phyloP scores from a whole-genome alignment of 768 basidiomycete species.

The Boletales sp. region DNA sequence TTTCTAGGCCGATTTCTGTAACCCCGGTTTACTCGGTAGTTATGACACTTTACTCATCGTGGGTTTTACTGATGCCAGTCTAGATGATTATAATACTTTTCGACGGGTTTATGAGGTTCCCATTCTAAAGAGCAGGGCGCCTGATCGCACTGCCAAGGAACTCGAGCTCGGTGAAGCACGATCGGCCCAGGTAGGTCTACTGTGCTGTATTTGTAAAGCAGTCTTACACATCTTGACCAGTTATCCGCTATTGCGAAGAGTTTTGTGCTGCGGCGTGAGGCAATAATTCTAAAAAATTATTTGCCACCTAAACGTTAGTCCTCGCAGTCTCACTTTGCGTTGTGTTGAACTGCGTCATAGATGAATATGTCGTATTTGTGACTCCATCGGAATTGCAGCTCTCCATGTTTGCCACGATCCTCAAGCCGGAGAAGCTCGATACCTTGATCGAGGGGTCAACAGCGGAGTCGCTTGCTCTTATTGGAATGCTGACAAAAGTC shows the following conservation, averaged over 20 bases:
- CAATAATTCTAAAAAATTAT: constrained; percentile 74
- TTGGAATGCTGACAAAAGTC: constrained; percentile 81
- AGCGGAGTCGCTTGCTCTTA: constrained; percentile 74
- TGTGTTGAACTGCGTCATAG: constrained; percentile 37
- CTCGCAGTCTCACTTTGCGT: background rate
- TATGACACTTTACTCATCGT: background rate
- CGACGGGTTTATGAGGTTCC: constrained; percentile 81
- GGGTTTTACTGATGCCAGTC: background rate
- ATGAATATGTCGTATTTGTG: constrained; percentile 98
- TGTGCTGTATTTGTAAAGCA: background rate
- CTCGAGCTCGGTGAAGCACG: constrained; percentile 76
- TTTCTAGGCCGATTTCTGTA: constrained; percentile 83
- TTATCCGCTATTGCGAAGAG: constrained; percentile 71
- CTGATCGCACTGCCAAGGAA: constrained; percentile 67
- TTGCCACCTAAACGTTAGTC: constrained; percentile 87
- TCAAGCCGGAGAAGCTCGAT: constrained; percentile 68
- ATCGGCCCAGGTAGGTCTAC: constrained; percentile 58
- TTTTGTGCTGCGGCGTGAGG: constrained; percentile 89
- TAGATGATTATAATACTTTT: constrained; percentile 76
- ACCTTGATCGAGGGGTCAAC: constrained; percentile 67
- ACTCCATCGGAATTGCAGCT: constrained; percentile 83
- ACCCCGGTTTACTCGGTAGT: constrained; percentile 83
- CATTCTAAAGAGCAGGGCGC: constrained; percentile 81
- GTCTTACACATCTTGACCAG: constrained; percentile 35
- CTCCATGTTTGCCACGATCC: constrained; percentile 70